These are phyloP conservation scores for Candida rishiriensis DNA, from an alignment of 805 yeast genomes.

Conservation along the genomic window DNA sequence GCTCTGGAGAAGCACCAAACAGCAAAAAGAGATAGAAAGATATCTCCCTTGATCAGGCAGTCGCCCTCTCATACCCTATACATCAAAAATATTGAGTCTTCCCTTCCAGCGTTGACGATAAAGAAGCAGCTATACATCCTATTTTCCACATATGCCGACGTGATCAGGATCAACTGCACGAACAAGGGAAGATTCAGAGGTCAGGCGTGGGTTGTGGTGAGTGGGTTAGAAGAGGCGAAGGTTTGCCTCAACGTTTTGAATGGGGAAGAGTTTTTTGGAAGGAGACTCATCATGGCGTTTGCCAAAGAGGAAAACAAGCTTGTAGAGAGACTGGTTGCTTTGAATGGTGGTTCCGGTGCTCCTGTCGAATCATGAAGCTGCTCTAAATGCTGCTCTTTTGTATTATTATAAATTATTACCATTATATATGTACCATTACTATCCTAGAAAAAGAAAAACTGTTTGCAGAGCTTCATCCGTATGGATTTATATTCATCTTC, in stretches of 20 bases:
- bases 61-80: slow-evolving; percentile 44
- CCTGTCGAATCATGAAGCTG: not conserved
- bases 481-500: slow-evolving; percentile 13
- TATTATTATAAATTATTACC: not conserved
- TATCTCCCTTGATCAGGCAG: not conserved
- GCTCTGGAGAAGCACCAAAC: no score
- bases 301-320: slow-evolving; percentile 32
- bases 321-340: slow-evolving; percentile 14
- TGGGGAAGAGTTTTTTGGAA: slow-evolving; percentile 48
- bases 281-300: slow-evolving; percentile 41
- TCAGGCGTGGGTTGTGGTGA: slow-evolving; percentile 60
- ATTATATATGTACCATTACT: not conserved
- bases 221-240: slow-evolving; percentile 45
- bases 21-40: no score
- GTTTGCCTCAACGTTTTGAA: slow-evolving; percentile 46
- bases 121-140: slow-evolving; percentile 53
- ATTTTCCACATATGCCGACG: slow-evolving; percentile 63
- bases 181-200: slow-evolving; percentile 49
- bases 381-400: not conserved
- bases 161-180: slow-evolving; percentile 44
- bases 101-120: slow-evolving; percentile 40
- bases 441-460: no score
- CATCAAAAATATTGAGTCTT: slow-evolving; percentile 54
- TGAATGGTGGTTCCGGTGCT: not conserved
- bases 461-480: no score